Evolutionary conservation across 805 yeast genomes (phyloP), one percentile per base, ranked within the genome.

Genomic region (Komagataella populi): DNA sequence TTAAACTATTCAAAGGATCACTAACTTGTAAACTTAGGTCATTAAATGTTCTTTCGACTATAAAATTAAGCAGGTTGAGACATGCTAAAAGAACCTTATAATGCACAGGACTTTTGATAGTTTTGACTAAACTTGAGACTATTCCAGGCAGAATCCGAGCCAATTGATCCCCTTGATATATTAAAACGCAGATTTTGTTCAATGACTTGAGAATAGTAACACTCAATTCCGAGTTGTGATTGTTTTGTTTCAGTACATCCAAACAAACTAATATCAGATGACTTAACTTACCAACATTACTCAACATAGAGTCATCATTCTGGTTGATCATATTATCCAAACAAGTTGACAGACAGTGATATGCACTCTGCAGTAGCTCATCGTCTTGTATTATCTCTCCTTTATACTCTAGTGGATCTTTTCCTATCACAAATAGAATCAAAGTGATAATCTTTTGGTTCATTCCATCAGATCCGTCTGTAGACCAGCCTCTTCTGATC

Each of bases 71-170:
- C 0, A 70, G 54, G 1, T 59, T 50, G n/a, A 76, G 47, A 0
- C 67, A 49, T 18, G 63, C 54, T 1, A 62, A 56, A 1, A 69
- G 52, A 0, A 74, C 71, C 16, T 65, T 63, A 50, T 66, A 71
- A 50, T 75, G 74, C 1, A 69, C 63, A 6, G 53, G 58, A n/a
- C 57, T 53, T 0, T 55, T 59, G 0, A 74, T 51, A 4, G 73
- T 53, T 51, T 72, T 77, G 1, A 73, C 63, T 45, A 76, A 56
- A 0, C 65, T 56, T 0, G 82, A 77, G 0, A 77, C 72, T 45
- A 67, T 74, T 2, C 81, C 81, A 0, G 83, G 83, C 18, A 77
- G 58, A 49, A 77, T 68, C 55, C 70, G 67, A 0, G 81, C 74
- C 3, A 77, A 49, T 2, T 70, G 58, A 52, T 77, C 82, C 10